These are phyloP conservation scores for Sphagnum tenellum DNA, from an alignment of 225 moss, liverwort and hornwort genomes.

Conservation along the genomic window DNA sequence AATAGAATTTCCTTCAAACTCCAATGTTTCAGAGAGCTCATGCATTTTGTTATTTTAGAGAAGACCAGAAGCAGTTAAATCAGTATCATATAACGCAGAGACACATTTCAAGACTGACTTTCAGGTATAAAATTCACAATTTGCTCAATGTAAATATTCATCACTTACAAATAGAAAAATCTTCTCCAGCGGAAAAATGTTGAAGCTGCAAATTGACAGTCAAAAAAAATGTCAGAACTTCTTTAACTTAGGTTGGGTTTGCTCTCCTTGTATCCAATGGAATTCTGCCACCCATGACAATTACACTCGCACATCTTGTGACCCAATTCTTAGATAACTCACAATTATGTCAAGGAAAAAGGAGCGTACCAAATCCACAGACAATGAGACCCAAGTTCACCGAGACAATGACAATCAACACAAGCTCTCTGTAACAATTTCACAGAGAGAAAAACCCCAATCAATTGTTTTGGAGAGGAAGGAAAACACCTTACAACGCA, in stretches of 20 bases:
- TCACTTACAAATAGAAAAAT: slow-evolving; percentile 40
- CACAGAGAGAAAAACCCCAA: neutral
- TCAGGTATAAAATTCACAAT: too few relatives aligned
- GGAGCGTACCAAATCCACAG: slow-evolving; percentile 42
- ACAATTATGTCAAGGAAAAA: neutral
- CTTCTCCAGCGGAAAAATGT: slow-evolving; percentile 47
- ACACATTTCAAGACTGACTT: too few relatives aligned
- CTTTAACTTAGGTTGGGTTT: too few relatives aligned
- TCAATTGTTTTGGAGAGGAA: neutral
- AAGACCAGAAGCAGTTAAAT: neutral
- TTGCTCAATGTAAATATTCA: too few relatives aligned
- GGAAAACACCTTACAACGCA: neutral
- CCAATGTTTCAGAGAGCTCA: too few relatives aligned
- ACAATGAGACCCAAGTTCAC: slow-evolving; percentile 37
- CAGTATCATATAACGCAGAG: neutral
- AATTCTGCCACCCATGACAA: neutral
- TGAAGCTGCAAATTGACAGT: slow-evolving; percentile 15
- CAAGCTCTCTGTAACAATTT: slow-evolving; percentile 24
- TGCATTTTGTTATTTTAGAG: neutral
- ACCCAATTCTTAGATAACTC: neutral
- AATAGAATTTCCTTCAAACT: neutral
- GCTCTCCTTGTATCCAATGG: neutral
- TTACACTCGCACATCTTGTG: neutral
- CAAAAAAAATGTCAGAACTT: too few relatives aligned
- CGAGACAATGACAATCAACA: slow-evolving; percentile 34